Base-by-base conservation (phyloP, 2,329 filamentous ascomycete species). In the Talaromyces sp. region DNA sequence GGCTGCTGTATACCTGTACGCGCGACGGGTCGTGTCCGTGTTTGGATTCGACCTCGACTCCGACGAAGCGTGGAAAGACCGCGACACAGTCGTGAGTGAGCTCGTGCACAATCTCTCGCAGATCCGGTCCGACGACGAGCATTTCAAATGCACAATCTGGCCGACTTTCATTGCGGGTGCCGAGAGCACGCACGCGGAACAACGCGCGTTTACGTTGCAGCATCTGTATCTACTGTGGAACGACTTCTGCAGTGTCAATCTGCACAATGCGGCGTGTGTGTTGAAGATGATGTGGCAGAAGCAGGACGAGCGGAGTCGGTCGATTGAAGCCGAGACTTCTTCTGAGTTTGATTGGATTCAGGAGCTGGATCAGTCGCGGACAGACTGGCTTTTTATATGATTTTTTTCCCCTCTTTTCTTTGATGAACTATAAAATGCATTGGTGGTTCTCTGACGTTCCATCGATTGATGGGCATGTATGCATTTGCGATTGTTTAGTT, bases 71-170 rank as follows among this genome's bases (percentile, higher is more conserved):
- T 17, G 30, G 10, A 30, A 33, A 56, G 22, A 49, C 19, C 60
- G 60, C 11, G 33, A 39, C 44, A 53, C 42, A 7, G 65, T 73
- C 25, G 69, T 72, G 6, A 67, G 70, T 27, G 66, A 72, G 4
- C 69, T 78, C 53, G 68, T 78, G 32, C 65, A 66, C 39, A 71
- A 77, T 25, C 68, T 78, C 28, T 71, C 72, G 15, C 67, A 72
- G 28, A 72, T 78, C 39, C 72, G 70, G 2, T 56, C 65, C 53
- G 68, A 70, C 1, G 74, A 77, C 33, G 68, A 71, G 15, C 74
- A 78, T 52, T 77, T 78, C 69, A 78, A 78, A 67, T 76, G 76
- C 60, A 73, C 76, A 27, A 75, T 77, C 42, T 78, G 76, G 76
- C 75, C 76, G 1, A 74, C 75, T 1, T 78, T 78, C 63, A 78